Evolutionary conservation across 805 yeast genomes (phyloP).

Genomic region (Starmerella bombicola): DNA sequence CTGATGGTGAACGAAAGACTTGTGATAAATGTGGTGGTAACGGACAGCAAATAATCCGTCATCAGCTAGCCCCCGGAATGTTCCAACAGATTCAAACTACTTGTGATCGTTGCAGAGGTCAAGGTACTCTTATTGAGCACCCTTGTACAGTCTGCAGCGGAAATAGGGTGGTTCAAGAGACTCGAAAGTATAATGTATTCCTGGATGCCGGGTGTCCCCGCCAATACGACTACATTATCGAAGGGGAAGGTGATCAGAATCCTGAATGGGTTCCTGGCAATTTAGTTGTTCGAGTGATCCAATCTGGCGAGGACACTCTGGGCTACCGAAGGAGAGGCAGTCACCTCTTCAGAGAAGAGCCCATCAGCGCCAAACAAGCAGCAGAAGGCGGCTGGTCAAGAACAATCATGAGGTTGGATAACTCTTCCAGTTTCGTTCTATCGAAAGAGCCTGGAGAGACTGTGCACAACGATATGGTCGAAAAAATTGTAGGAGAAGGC

Average conservation of each 20-base stretch:
- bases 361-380: conserved; percentile 59
- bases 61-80: conserved; percentile 84
- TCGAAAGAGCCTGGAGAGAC: conserved; percentile 40
- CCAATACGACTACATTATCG: conserved; percentile 43
- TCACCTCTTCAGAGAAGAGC: conserved; percentile 70
- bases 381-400: conserved; percentile 70
- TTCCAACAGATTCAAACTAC: conserved; percentile 67
- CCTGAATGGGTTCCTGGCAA: conserved; percentile 83
- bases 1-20: conserved; percentile 54
- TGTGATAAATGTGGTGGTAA: conserved; percentile 65
- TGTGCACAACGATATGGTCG: conserved; percentile 58
- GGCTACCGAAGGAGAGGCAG: conserved; percentile 77
- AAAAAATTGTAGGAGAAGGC: conserved; percentile 60
- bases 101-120: conserved; percentile 73
- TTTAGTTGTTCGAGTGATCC: conserved; percentile 48
- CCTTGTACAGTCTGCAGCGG: conserved; percentile 67
- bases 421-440: conserved; percentile 38
- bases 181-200: conserved; percentile 46
- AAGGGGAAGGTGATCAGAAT: conserved; percentile 70
- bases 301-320: conserved; percentile 42
- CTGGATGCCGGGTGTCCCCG: conserved; percentile 61
- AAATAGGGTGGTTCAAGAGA: conserved; percentile 43
- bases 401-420: conserved; percentile 52
- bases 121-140: conserved; percentile 53
- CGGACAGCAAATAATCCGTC: conserved; percentile 52